A percentile compares a stretch with the other conserved stretches of the same genome.
phyloP scores from a whole-genome alignment of 2,329 filamentous ascomycete species.

The Claviceps pazoutovae region DNA sequence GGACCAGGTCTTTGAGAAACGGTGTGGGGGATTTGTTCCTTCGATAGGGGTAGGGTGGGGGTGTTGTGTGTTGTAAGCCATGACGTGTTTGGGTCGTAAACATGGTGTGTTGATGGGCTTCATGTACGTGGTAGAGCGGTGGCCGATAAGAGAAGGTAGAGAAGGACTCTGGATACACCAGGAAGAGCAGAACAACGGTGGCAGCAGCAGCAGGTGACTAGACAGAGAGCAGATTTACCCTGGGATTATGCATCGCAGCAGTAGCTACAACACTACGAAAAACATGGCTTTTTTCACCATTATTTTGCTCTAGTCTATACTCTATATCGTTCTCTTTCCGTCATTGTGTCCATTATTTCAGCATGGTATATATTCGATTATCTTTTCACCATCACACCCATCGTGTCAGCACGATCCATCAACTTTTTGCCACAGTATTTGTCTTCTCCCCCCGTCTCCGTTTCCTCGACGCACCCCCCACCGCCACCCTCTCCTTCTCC shows the following conservation, averaged over 20 bases:
- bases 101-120: neutral
- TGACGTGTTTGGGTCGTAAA: neutral
- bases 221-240: neutral
- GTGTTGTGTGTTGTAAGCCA: neutral
- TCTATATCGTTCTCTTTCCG: constrained; percentile 3
- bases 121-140: neutral
- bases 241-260: neutral
- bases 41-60: constrained; percentile 13
- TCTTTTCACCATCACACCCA: no score
- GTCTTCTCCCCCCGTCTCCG: no score
- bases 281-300: constrained; percentile 1
- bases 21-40: constrained; percentile 51
- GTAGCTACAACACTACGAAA: neutral
- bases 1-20: constrained; percentile 42
- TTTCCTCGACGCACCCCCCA: constrained; percentile 3
- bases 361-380: no score
- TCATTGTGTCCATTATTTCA: constrained; percentile 22
- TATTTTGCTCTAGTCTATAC: neutral
- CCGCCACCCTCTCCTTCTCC: constrained; percentile 19
- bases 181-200: neutral
- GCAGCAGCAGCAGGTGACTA: neutral
- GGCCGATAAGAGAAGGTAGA: constrained; percentile 4
- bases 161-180: constrained; percentile 7
- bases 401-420: no score
- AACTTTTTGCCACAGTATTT: no score